A percentile compares a stretch with the other conserved stretches of the same genome.
Conservation (phyloP, 2,329 filamentous ascomycete species). For the Cladosporium austrohemisphaericum region DNA sequence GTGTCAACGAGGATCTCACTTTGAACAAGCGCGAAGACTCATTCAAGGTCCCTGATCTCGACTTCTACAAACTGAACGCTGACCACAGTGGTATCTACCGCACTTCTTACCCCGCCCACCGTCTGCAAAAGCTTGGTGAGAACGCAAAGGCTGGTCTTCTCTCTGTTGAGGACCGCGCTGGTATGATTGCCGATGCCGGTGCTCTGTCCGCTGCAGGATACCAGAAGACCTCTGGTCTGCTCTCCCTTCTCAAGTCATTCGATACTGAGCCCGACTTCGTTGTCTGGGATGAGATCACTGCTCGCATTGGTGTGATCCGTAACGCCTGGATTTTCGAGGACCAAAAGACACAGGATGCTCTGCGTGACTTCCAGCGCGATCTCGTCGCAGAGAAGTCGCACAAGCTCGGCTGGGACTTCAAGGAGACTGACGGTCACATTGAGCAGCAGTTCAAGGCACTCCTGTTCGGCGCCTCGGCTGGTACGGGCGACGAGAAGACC, state of each 20-base stretch:
- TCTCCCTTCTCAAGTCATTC: conserved; percentile 82
- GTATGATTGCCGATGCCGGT: conserved; percentile 85
- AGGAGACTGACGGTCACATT: conserved; percentile 78
- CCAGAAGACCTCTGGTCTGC: conserved; percentile 84
- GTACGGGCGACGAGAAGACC: conserved; percentile 73
- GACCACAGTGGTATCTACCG: conserved; percentile 92
- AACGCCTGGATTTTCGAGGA: conserved; percentile 88
- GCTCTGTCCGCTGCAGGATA: conserved; percentile 86
- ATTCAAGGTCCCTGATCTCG: conserved; percentile 71
- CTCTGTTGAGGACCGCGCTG: conserved; percentile 84
- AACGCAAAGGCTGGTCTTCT: conserved; percentile 78
- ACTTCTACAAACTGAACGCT: conserved; percentile 96
- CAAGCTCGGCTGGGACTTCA: conserved; percentile 83
- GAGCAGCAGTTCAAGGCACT: conserved; percentile 92
- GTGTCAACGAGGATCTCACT: conserved; percentile 72
- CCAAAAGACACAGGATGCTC: conserved; percentile 63
- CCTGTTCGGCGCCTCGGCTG: conserved; percentile 79
- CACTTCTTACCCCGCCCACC: conserved; percentile 78
- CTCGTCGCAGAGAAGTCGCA: conserved; percentile 77
- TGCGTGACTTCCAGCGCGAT: conserved; percentile 78
- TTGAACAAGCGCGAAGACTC: conserved; percentile 68
- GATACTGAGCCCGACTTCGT: conserved; percentile 79
- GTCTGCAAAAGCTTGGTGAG: conserved; percentile 80
- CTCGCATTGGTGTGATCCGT: conserved; percentile 73
- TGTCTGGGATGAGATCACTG: conserved; percentile 89